Conservation (phyloP, 2,329 filamentous ascomycete genomes). For the Phaeoacremonium minimum region DNA sequence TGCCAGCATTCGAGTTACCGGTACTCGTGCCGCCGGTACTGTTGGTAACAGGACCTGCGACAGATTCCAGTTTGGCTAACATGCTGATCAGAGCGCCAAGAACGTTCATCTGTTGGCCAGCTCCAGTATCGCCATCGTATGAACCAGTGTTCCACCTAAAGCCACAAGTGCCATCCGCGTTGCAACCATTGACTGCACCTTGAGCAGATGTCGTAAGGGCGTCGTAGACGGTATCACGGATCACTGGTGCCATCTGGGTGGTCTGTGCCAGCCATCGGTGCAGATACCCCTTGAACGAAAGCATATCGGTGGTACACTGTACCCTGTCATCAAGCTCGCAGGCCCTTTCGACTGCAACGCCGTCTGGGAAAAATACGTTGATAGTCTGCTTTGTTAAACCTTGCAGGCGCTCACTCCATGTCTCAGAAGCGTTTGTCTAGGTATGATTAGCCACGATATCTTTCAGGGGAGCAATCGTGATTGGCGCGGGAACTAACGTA, state of each 20-base stretch:
- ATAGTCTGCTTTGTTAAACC: constrained; percentile 36
- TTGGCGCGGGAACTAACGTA: constrained; percentile 27
- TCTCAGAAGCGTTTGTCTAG: constrained; percentile 39
- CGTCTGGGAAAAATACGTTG: constrained; percentile 24
- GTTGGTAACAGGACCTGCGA: constrained; percentile 25
- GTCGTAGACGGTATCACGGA: constrained; percentile 33
- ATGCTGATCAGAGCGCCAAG: constrained; percentile 42
- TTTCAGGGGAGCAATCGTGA: no score
- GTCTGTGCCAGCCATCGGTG: constrained; percentile 44
- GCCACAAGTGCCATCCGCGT: constrained; percentile 32
- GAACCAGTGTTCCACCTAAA: constrained; percentile 40
- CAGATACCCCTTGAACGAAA: constrained; percentile 54
- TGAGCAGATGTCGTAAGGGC: constrained; percentile 39
- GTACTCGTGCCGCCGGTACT: constrained; percentile 36
- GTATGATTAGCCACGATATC: constrained; percentile 3
- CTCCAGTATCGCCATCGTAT: constrained; percentile 42
- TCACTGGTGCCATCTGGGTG: constrained; percentile 43
- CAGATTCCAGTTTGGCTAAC: constrained; percentile 24
- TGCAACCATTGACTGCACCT: constrained; percentile 42
- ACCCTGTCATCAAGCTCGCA: constrained; percentile 40
- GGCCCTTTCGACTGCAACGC: constrained; percentile 44
- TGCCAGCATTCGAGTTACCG: constrained; percentile 24
- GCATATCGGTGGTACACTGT: constrained; percentile 56
- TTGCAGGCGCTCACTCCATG: constrained; percentile 48
- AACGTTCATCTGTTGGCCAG: constrained; percentile 50